phyloP scores from a whole-genome alignment of 495 filamentous ascomycete species.

The Penicillium taxi region DNA sequence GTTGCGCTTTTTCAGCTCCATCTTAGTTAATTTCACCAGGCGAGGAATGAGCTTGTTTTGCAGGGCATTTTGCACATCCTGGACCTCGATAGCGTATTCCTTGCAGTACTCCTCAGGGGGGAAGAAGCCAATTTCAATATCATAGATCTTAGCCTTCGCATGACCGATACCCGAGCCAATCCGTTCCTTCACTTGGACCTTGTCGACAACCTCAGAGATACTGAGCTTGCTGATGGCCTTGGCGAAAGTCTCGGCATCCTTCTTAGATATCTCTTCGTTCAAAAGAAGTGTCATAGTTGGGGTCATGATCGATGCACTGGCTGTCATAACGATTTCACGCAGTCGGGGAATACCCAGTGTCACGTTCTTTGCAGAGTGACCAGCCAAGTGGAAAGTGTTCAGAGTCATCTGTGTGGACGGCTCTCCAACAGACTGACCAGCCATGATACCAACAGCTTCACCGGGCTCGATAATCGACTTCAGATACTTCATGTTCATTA shows the following conservation, averaged over 20 bases:
- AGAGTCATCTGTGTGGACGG: slow-evolving; percentile 99
- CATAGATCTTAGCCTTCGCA: slow-evolving; percentile 70
- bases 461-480: slow-evolving; percentile 91
- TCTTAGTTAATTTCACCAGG: slow-evolving; percentile 57
- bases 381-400: slow-evolving; percentile 99
- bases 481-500: slow-evolving; percentile 87
- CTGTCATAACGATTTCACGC: slow-evolving; percentile 98
- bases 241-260: slow-evolving; percentile 69
- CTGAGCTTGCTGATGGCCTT: slow-evolving; percentile 88
- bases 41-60: slow-evolving; percentile 68
- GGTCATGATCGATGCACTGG: slow-evolving; percentile 76
- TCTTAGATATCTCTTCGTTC: slow-evolving; percentile 60
- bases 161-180: slow-evolving; percentile 59
- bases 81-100: slow-evolving; percentile 72
- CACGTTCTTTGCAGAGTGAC: slow-evolving; percentile 97
- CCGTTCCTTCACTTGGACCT: slow-evolving; percentile 67
- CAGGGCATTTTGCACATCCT: slow-evolving; percentile 70
- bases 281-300: slow-evolving; percentile 84
- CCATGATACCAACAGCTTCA: slow-evolving; percentile 96
- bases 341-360: slow-evolving; percentile 96
- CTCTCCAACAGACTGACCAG: slow-evolving; percentile 92
- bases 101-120: slow-evolving; percentile 69
- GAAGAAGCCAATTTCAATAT: slow-evolving; percentile 77
- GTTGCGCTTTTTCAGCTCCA: slow-evolving; percentile 71
- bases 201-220: slow-evolving; percentile 78